Conservation (phyloP, 2,329 filamentous ascomycete species). For the Cercospora brassicicola region DNA sequence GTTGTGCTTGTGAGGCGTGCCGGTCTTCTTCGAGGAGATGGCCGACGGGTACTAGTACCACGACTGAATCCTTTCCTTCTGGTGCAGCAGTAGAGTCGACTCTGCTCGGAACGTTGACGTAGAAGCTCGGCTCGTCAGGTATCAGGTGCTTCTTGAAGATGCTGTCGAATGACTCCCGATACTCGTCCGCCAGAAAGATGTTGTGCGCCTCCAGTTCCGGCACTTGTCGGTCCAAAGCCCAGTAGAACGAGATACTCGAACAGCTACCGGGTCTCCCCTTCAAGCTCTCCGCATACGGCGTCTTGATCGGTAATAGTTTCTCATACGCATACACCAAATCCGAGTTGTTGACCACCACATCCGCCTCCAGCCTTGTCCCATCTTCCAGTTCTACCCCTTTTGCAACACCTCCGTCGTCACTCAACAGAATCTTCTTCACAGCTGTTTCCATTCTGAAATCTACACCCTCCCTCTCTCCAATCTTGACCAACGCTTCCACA, state of each 20-base stretch:
- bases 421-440: constrained; percentile 58
- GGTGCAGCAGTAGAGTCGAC: constrained; percentile 69
- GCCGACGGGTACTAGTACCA: constrained; percentile 71
- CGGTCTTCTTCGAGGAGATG: constrained; percentile 53
- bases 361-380: constrained; percentile 61
- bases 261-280: constrained; percentile 61
- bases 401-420: constrained; percentile 53
- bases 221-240: constrained; percentile 62
- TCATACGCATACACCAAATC: constrained; percentile 75
- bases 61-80: constrained; percentile 62
- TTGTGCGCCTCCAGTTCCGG: constrained; percentile 69
- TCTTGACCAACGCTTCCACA: constrained; percentile 62
- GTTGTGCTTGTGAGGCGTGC: constrained; percentile 33
- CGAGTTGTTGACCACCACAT: constrained; percentile 69
- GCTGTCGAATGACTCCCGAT: constrained; percentile 70
- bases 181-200: constrained; percentile 74
- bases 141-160: constrained; percentile 71
- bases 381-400: constrained; percentile 61
- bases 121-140: constrained; percentile 69
- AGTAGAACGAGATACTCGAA: constrained; percentile 76
- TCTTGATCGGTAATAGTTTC: constrained; percentile 59
- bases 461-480: constrained; percentile 63
- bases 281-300: constrained; percentile 48
- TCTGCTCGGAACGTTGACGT: constrained; percentile 72
- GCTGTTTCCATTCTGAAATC: constrained; percentile 61